A percentile compares a stretch with the other conserved stretches of the same genome.
These are phyloP conservation scores for Hirsutella rhossiliensis DNA, from an alignment of 2,329 filamentous ascomycete genomes.

Conservation along the genomic window DNA sequence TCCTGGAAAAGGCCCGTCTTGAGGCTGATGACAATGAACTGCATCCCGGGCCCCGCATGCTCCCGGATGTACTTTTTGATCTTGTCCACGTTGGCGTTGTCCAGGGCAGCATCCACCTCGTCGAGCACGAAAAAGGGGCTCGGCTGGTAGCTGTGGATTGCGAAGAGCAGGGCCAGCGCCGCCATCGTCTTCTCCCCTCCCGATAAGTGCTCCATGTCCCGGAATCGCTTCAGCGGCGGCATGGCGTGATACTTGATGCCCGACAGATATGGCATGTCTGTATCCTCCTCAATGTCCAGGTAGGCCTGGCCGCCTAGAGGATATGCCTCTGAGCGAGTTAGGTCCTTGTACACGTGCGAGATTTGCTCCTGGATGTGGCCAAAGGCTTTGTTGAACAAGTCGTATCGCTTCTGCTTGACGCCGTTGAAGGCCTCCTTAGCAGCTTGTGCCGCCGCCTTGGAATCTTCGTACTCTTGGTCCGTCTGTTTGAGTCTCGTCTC, in stretches of 20 bases:
- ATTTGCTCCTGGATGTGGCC: conserved; percentile 93
- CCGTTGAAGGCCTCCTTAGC: conserved; percentile 76
- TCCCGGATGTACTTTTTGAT: conserved; percentile 94
- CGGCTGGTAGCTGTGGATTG: conserved; percentile 91
- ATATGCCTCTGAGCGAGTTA: conserved; percentile 83
- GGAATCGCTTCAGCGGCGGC: conserved; percentile 95
- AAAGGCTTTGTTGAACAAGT: conserved; percentile 93
- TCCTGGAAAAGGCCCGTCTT: conserved; percentile 95
- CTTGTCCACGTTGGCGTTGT: conserved; percentile 92
- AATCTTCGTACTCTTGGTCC: conserved; percentile 81
- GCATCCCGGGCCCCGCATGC: conserved; percentile 92
- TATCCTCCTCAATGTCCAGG: conserved; percentile 85
- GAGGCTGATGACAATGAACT: conserved; percentile 95
- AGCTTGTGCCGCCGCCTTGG: conserved; percentile 59
- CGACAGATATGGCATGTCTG: conserved; percentile 88
- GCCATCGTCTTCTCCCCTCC: conserved; percentile 99
- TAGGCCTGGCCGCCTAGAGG: conserved; percentile 84
- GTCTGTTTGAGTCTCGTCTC: conserved; percentile 72
- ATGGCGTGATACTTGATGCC: conserved; percentile 98
- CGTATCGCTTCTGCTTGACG: conserved; percentile 70
- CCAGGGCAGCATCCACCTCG: conserved; percentile 95
- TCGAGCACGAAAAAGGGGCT: conserved; percentile 96
- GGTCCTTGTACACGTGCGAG: conserved; percentile 83
- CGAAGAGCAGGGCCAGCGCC: conserved; percentile 88
- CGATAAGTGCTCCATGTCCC: conserved; percentile 96